Conservation (phyloP, 75 land plant species). For the Sequoiadendron giganteum region DNA sequence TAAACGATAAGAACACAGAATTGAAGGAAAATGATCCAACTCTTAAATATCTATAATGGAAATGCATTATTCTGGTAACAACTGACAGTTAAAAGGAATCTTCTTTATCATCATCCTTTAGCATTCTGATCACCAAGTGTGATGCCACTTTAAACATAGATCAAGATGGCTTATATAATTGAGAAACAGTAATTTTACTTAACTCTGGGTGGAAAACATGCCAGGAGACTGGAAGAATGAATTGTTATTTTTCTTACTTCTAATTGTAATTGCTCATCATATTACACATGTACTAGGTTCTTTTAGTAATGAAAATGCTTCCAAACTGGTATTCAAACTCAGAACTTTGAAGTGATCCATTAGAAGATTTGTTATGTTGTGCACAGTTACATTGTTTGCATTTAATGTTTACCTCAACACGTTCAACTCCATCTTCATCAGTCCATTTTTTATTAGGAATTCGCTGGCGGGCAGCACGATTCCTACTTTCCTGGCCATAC, state of each 20-base stretch:
- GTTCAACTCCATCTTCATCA: conserved; percentile 96
- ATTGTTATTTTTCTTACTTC: neutral
- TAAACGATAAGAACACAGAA: neutral
- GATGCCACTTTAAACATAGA: neutral
- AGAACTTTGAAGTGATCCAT: neutral
- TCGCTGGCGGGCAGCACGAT: conserved; percentile 92
- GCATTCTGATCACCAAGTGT: neutral
- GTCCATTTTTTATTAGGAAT: conserved; percentile 70
- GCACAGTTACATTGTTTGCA: neutral
- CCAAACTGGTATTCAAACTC: neutral
- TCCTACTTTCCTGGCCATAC: conserved; percentile 94
- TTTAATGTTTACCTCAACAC: conserved; percentile 66
- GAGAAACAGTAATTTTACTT: neutral
- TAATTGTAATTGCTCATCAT: neutral
- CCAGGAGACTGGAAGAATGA: neutral
- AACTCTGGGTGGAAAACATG: neutral
- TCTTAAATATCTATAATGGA: neutral
- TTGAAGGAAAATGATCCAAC: neutral
- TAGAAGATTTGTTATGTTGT: neutral
- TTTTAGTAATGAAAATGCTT: neutral
- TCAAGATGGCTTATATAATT: neutral
- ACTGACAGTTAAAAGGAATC: neutral
- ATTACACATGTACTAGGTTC: neutral
- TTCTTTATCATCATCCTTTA: neutral
- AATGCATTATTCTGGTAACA: neutral